A percentile compares a stretch with the other conserved stretches of the same genome.
phyloP scores from a whole-genome alignment of 495 filamentous ascomycete genomes.

The Schizothecium vesticola region DNA sequence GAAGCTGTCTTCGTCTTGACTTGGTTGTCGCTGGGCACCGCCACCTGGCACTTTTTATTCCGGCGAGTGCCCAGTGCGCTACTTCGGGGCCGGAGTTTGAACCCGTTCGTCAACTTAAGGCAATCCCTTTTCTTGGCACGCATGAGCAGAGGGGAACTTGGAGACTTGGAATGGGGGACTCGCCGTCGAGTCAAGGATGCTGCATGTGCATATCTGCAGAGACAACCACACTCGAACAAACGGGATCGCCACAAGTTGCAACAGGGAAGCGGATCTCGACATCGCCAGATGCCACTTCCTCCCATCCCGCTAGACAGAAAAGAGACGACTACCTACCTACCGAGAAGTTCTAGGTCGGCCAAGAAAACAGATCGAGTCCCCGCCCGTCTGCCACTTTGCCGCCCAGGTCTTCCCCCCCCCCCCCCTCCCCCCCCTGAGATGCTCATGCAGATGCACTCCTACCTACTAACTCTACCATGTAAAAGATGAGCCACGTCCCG shows the following conservation, averaged over 20 bases:
- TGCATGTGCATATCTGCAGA: neutral
- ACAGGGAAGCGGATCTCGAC: neutral
- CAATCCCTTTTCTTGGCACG: too few species aligned
- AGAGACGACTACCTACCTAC: neutral
- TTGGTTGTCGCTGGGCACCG: neutral
- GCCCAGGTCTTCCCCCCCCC: too few species aligned
- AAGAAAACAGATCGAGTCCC: neutral
- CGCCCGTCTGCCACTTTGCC: too few species aligned
- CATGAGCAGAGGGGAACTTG: neutral
- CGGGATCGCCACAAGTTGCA: neutral
- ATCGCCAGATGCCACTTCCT: neutral
- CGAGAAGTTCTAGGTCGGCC: neutral
- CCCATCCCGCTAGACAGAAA: neutral
- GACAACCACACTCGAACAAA: neutral
- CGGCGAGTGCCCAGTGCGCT: neutral
- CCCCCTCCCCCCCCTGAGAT: neutral
- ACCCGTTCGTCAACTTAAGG: too few species aligned
- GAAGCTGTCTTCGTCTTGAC: neutral
- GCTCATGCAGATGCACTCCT: neutral
- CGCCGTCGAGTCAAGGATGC: neutral
- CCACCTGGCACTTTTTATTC: neutral
- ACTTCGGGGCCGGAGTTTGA: too few species aligned
- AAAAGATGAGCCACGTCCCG: neutral
- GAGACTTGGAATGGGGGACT: neutral
- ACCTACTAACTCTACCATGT: neutral